phyloP scores from a whole-genome alignment of 805 yeast species.

The Dipodascus geniculatus region DNA sequence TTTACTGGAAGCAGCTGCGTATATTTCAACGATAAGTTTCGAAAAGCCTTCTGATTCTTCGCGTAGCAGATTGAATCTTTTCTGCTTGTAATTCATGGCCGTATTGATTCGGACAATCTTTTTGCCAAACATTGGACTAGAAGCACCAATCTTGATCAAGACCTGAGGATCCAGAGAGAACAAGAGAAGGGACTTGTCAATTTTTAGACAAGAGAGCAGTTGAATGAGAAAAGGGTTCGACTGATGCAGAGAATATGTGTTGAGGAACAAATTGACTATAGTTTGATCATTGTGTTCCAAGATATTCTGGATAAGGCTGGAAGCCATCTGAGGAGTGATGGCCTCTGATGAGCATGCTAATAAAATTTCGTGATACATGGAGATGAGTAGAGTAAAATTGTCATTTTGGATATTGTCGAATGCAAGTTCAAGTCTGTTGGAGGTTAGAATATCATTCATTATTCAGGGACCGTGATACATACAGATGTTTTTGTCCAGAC shows the following conservation, averaged over 20 bases:
- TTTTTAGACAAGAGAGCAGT: conserved; percentile 13
- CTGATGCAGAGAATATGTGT: conserved; percentile 10
- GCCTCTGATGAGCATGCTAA: conserved; percentile 4
- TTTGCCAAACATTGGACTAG: conserved; percentile 26
- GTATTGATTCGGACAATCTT: conserved; percentile 31
- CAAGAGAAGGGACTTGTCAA: conserved; percentile 15
- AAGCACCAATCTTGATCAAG: conserved; percentile 16
- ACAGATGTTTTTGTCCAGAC: conserved; percentile 10
- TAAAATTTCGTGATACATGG: conserved; percentile 11
- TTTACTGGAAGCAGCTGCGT: conserved; percentile 30
- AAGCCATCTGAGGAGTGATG: conserved; percentile 7
- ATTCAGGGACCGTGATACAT: conserved; percentile 8
- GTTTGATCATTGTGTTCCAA: not conserved
- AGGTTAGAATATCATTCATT: not conserved
- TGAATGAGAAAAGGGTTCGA: conserved; percentile 5
- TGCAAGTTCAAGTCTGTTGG: not conserved
- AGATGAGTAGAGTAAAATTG: conserved; percentile 3
- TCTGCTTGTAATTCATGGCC: conserved; percentile 35
- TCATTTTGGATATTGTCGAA: not conserved
- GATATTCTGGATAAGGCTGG: conserved; percentile 2
- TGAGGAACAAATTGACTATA: conserved; percentile 8
- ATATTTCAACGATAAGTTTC: conserved; percentile 41
- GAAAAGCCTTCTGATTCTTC: conserved; percentile 77
- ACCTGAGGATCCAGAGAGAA: conserved; percentile 19
- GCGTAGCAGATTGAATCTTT: conserved; percentile 52